A percentile compares a stretch with the other conserved stretches of the same genome.
These are phyloP conservation scores for Monotropa hypopitys DNA, from an alignment of 179 eudicot species.

Conservation along the genomic window DNA sequence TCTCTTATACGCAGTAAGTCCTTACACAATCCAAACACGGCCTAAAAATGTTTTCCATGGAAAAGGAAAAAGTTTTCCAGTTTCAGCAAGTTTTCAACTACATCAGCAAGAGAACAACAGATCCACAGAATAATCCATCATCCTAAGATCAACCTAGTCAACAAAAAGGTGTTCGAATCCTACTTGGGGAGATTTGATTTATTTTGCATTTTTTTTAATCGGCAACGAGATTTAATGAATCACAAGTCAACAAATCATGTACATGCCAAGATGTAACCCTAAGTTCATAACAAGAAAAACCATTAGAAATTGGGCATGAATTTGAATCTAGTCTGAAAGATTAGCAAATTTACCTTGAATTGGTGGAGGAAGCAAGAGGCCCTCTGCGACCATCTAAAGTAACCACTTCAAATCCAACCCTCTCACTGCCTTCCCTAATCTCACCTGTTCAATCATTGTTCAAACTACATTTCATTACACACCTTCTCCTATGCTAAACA, in stretches of 20 bases:
- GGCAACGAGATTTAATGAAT: background rate
- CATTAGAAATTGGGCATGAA: too few relatives aligned
- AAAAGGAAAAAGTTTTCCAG: background rate
- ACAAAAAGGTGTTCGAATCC: background rate
- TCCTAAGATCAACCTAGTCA: background rate
- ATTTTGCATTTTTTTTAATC: too few relatives aligned
- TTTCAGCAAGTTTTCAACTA: background rate
- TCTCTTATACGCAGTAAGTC: too few relatives aligned
- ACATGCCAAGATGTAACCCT: background rate
- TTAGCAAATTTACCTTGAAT: constrained; percentile 38
- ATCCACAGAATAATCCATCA: background rate
- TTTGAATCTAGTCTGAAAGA: too few relatives aligned
- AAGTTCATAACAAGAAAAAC: background rate
- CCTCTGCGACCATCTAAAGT: constrained; percentile 54
- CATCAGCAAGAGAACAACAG: background rate
- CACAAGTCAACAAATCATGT: background rate
- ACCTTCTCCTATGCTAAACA: background rate
- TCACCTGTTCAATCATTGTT: constrained; percentile 37
- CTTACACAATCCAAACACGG: background rate
- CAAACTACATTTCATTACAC: background rate
- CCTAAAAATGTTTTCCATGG: background rate
- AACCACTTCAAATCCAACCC: constrained; percentile 86
- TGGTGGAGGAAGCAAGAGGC: constrained; percentile 54
- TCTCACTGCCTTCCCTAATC: constrained; percentile 53
- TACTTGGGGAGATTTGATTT: too few relatives aligned